Percentiles rank a stretch among this genome's conserved stretches.
Conservation (phyloP, 768 basidiomycete genomes). For the Boletus reticuloceps region DNA sequence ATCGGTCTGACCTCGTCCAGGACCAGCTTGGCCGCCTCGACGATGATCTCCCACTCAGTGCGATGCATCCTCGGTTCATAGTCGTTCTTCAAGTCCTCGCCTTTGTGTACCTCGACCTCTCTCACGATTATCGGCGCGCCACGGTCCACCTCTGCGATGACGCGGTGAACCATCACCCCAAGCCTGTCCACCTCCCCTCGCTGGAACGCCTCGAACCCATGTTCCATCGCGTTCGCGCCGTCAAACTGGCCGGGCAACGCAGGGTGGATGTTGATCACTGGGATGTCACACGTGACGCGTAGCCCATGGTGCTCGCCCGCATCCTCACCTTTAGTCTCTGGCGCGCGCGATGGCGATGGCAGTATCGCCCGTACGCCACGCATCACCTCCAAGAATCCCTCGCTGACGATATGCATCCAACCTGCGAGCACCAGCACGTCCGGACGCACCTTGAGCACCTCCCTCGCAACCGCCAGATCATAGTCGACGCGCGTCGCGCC, state of each 20-base stretch:
- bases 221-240: conserved; percentile 83
- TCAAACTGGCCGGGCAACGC: conserved; percentile 96
- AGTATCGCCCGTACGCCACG: conserved; percentile 32
- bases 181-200: conserved; percentile 73
- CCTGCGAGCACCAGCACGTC: conserved; percentile 92
- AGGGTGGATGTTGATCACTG: conserved; percentile 96
- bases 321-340: conserved; percentile 18
- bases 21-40: conserved; percentile 74
- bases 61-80: conserved; percentile 78
- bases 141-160: conserved; percentile 89
- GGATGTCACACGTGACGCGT: conserved; percentile 40
- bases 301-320: conserved; percentile 17
- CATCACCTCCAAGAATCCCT: conserved; percentile 72
- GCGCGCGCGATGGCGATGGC: too few relatives aligned
- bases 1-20: conserved; percentile 49
- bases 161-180: conserved; percentile 93
- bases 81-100: conserved; percentile 61
- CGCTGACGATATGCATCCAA: conserved; percentile 96
- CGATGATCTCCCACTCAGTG: conserved; percentile 89
- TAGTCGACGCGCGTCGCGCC: conserved; percentile 80
- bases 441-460: conserved; percentile 61
- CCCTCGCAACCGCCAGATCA: conserved; percentile 74
- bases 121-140: conserved; percentile 84
- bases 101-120: conserved; percentile 70
- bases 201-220: conserved; percentile 88